Percentiles rank a stretch among this genome's conserved stretches.
phyloP scores from a whole-genome alignment of 192 early-diverging fungal species.

The Backusella tuberculispora region DNA sequence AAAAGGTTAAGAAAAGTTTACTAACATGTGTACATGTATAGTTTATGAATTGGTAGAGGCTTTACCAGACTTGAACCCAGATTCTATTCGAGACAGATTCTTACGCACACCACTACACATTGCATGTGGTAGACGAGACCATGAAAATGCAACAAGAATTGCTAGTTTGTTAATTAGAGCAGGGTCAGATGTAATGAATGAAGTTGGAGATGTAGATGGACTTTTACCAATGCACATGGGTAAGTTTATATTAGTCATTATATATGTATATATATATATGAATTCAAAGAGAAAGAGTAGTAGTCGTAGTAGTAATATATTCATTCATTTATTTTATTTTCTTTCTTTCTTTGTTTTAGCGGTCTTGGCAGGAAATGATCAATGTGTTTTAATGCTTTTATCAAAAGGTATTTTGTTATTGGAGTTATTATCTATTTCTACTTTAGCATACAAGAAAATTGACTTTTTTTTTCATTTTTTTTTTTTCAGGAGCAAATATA shows the following conservation, averaged over 20 bases:
- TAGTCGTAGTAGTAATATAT: background rate
- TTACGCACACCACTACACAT: slow-evolving; percentile 44
- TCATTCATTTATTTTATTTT: background rate
- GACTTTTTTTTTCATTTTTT: background rate
- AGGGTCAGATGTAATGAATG: slow-evolving; percentile 44
- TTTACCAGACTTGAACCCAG: slow-evolving; percentile 29
- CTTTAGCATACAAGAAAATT: background rate
- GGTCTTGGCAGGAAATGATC: slow-evolving; percentile 40
- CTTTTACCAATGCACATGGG: slow-evolving; percentile 44
- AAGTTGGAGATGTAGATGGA: slow-evolving; percentile 41
- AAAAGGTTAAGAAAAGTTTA: background rate
- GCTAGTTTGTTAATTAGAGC: slow-evolving; percentile 29
- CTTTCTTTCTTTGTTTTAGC: slow-evolving; percentile 19
- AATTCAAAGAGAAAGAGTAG: background rate
- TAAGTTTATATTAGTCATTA: slow-evolving; percentile 1
- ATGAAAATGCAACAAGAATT: slow-evolving; percentile 32
- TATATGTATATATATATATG: too few relatives aligned
- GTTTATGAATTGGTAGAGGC: slow-evolving; percentile 26
- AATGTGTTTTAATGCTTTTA: slow-evolving; percentile 39
- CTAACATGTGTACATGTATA: background rate
- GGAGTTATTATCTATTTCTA: background rate
- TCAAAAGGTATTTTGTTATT: slow-evolving; percentile 21
- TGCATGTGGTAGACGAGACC: slow-evolving; percentile 36
- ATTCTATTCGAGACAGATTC: slow-evolving; percentile 40
- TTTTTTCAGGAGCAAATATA: slow-evolving; percentile 32